Conservation (phyloP, 2,329 filamentous ascomycete genomes). For the Pseudovirgaria hyperparasitica region DNA sequence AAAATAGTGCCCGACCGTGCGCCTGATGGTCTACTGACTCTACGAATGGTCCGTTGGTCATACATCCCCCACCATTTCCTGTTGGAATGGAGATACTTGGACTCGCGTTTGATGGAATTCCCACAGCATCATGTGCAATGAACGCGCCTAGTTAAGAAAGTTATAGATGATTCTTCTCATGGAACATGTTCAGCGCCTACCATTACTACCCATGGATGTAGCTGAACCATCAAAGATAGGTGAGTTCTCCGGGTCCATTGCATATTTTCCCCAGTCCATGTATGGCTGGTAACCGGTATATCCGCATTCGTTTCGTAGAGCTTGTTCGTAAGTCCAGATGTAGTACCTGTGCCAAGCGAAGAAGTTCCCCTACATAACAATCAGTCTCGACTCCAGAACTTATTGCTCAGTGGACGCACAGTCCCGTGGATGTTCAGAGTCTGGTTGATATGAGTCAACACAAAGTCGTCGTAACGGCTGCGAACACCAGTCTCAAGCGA, state of each 20-base stretch:
- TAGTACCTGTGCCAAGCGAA: conserved; percentile 30
- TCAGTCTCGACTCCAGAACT: neutral
- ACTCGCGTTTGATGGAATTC: conserved; percentile 11
- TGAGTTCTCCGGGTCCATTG: conserved; percentile 31
- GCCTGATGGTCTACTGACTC: conserved; percentile 20
- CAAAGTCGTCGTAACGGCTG: conserved; percentile 24
- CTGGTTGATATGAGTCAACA: conserved; percentile 23
- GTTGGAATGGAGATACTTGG: conserved; percentile 28
- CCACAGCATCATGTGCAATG: conserved; percentile 15
- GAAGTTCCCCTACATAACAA: conserved; percentile 17
- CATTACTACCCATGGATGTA: conserved; percentile 35
- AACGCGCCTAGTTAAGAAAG: too few species aligned
- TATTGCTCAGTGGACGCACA: conserved; percentile 7
- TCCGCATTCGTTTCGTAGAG: conserved; percentile 28
- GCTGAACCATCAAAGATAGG: conserved; percentile 44
- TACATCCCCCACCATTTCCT: conserved; percentile 44
- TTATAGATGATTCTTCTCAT: too few species aligned
- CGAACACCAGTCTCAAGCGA: conserved; percentile 16
- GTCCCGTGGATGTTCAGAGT: conserved; percentile 22
- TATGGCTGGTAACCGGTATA: conserved; percentile 33
- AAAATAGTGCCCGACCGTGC: conserved; percentile 8
- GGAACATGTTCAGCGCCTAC: too few species aligned
- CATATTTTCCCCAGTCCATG: conserved; percentile 40
- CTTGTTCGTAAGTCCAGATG: conserved; percentile 29
- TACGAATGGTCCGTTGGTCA: conserved; percentile 39